Evolutionary conservation across 2,329 filamentous ascomycete species (phyloP), one percentile per base, ranked within the genome.

Genomic region (Blastomyces parvus): DNA sequence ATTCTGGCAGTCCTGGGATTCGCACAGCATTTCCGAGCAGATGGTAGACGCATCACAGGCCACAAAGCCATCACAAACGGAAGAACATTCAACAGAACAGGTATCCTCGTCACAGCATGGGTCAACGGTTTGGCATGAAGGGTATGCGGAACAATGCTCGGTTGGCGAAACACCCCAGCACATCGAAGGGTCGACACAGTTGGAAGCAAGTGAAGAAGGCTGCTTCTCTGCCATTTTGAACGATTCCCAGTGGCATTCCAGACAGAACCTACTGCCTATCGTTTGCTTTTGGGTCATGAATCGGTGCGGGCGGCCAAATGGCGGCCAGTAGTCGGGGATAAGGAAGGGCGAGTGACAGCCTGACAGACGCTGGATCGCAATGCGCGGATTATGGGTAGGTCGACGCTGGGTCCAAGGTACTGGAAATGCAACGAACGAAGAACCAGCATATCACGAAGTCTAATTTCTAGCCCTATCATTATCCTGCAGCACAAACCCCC

Each of bases 231-330:
- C 72, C 48, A 76, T 71, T 64, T 74, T 71, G 48, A 77, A 74
- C 3, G 70, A 67, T 58, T 77, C 73, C 76, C 75, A 78, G 55
- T 75, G 74, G 64, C 75, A 78, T 67, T 76, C 75, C 30, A 78
- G 71, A 65, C 76, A 78, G 66, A 74, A 76, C 61, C 74, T 71
- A 59, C 71, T 70, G 53, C 67, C 66, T 62, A 50, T 17, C 14
- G 63, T 61, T 25, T 50, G 58, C 30, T 62, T 63, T 27, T 53
- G 59, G 17, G 62, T 62, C 66, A 67, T 65, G 38, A 48, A 62
- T 56, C 4, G 40, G 36, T 8, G 4, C 19, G 13, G 48, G 9
- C 9, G 60, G 33, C 46, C 25, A 59, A 59, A 25, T 44, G 17
- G 27, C 27, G 50, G 57, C 46, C 50, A 25, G 42, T 48, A 22